phyloP scores from a whole-genome alignment of 2,329 filamentous ascomycete genomes.

The Pseudocercospora pini-densiflorae region DNA sequence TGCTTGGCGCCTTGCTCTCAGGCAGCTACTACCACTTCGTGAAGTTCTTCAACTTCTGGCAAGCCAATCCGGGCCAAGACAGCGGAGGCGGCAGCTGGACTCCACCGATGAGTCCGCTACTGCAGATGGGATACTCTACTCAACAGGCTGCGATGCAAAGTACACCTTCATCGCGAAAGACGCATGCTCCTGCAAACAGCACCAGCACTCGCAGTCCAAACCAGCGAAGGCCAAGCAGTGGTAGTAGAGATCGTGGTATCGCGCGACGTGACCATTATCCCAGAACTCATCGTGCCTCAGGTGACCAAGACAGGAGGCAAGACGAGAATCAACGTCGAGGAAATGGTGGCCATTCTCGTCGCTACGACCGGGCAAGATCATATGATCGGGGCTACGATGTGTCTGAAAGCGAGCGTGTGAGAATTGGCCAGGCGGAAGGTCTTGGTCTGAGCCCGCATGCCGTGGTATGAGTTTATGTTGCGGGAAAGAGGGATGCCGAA shows the following conservation, averaged over 20 bases:
- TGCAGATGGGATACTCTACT: neutral
- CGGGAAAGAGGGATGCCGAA: too few relatives aligned
- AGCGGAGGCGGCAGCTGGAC: conserved; percentile 10
- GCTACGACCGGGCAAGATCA: conserved; percentile 7
- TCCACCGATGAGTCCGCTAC: conserved; percentile 7
- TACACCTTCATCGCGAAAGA: neutral
- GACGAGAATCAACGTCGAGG: conserved; percentile 8
- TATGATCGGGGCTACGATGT: neutral
- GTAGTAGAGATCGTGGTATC: neutral
- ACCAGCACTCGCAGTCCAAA: neutral
- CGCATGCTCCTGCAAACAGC: neutral
- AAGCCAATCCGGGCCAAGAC: conserved; percentile 31
- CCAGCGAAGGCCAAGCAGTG: neutral
- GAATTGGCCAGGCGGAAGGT: neutral
- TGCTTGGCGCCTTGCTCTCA: conserved; percentile 36
- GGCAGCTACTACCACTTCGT: conserved; percentile 39
- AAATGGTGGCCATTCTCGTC: conserved; percentile 9
- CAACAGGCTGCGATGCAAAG: neutral
- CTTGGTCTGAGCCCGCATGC: neutral
- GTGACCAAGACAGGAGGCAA: conserved; percentile 10
- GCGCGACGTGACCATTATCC: conserved; percentile 9
- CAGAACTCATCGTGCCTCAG: neutral
- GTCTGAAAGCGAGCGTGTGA: neutral
- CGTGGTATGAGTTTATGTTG: neutral
- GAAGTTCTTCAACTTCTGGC: conserved; percentile 37